phyloP scores from a whole-genome alignment of 495 filamentous ascomycete species.

The Aspergillus ellipticus region DNA sequence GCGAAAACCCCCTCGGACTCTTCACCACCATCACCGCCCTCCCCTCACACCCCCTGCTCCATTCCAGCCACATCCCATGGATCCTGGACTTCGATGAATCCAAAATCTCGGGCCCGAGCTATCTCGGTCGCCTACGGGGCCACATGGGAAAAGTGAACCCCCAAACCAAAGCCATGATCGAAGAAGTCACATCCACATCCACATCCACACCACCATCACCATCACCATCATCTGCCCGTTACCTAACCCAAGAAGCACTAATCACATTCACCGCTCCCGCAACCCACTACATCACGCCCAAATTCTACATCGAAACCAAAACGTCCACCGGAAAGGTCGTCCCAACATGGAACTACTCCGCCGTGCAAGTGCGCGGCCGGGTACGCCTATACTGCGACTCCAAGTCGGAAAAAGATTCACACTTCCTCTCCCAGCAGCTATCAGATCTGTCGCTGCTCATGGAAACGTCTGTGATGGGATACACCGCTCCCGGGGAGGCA shows the following conservation, averaged over 20 bases:
- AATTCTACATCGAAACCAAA: conserved; percentile 56
- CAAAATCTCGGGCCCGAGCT: conserved; percentile 18
- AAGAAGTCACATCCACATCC: conserved; percentile 25
- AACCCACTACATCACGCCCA: conserved; percentile 57
- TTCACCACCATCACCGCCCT: too few relatives aligned
- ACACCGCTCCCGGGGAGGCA: conserved; percentile 25
- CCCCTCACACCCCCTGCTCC: too few relatives aligned
- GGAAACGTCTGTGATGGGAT: conserved; percentile 49
- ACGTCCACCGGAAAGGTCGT: conserved; percentile 52
- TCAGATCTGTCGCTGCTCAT: conserved; percentile 41
- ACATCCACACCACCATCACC: too few relatives aligned
- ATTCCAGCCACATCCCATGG: too few relatives aligned
- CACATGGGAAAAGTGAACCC: conserved; percentile 56
- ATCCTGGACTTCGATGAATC: conserved; percentile 43
- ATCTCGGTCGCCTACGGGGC: conserved; percentile 40
- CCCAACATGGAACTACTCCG: conserved; percentile 59
- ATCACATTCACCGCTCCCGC: conserved; percentile 50
- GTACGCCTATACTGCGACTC: conserved; percentile 45
- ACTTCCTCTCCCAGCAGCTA: conserved; percentile 44
- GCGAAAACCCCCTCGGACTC: too few relatives aligned
- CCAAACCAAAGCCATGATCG: conserved; percentile 54
- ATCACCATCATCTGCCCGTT: conserved; percentile 2
- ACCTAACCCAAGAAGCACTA: conserved; percentile 26
- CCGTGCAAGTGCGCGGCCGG: conserved; percentile 53
- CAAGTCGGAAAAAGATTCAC: conserved; percentile 24